phyloP scores from a whole-genome alignment of 352 stramenopile genomes.

The Phytopythium vexans region DNA sequence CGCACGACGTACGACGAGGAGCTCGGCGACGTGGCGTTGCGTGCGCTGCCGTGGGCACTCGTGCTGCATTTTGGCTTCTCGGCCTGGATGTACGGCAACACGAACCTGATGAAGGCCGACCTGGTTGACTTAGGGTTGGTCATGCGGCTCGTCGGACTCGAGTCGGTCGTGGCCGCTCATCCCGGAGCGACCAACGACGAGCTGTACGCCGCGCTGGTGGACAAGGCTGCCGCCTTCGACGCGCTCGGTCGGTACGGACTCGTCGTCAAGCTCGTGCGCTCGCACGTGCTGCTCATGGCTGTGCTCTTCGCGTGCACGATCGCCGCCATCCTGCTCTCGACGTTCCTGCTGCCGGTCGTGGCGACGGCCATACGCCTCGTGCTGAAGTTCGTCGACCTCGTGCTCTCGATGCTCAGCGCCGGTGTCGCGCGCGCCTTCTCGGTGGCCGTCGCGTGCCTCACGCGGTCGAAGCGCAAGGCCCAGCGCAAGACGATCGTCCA shows the following conservation, averaged over 20 bases:
- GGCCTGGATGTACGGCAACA: constrained; percentile 83
- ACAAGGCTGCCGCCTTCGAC: constrained; percentile 23
- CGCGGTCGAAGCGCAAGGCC: constrained; percentile 8
- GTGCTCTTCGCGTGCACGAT: constrained; percentile 31
- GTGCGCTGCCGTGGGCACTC: constrained; percentile 66
- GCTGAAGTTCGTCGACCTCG: background rate
- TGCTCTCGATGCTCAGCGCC: background rate
- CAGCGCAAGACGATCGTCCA: constrained; percentile 16
- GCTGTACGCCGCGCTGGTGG: constrained; percentile 21
- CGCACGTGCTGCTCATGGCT: constrained; percentile 48
- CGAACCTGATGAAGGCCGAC: constrained; percentile 46
- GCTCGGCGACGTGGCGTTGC: constrained; percentile 54
- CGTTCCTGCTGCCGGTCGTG: constrained; percentile 14
- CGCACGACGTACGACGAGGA: constrained; percentile 81
- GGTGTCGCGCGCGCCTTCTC: background rate
- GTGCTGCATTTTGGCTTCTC: constrained; percentile 71
- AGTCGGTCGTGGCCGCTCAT: constrained; percentile 13
- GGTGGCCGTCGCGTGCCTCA: constrained; percentile 1
- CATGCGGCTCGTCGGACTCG: constrained; percentile 20
- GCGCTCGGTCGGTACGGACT: constrained; percentile 28
- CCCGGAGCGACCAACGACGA: constrained; percentile 21
- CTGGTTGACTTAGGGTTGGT: constrained; percentile 33
- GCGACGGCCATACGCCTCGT: background rate
- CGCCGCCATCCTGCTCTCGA: constrained; percentile 32
- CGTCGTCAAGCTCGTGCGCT: constrained; percentile 42